Percentiles rank a stretch among this genome's conserved stretches.
Conservation (phyloP, 1,284 basidiomycete genomes). For the Pseudozyma hubeiensis region DNA sequence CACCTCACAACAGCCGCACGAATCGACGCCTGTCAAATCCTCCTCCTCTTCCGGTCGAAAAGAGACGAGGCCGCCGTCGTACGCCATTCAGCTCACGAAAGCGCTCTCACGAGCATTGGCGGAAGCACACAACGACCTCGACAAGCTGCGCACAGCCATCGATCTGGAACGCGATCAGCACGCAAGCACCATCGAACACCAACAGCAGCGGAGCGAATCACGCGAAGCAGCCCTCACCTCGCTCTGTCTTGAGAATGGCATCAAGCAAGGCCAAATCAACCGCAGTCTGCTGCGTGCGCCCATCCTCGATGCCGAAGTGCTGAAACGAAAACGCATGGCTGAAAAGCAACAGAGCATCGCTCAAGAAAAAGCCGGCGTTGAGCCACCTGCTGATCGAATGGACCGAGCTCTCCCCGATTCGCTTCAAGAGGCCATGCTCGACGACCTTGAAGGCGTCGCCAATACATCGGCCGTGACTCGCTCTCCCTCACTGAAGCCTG, state of each 20-base stretch:
- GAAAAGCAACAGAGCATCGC: conserved; percentile 39
- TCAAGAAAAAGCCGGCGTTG: conserved; percentile 23
- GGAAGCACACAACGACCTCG: conserved; percentile 29
- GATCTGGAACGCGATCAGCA: conserved; percentile 25
- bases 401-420: conserved; percentile 51
- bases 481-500: conserved; percentile 34
- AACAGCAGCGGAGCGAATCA: conserved; percentile 43
- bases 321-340: conserved; percentile 42
- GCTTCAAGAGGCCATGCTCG: conserved; percentile 63
- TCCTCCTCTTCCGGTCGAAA: conserved; percentile 8
- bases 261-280: conserved; percentile 54
- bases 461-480: conserved; percentile 18
- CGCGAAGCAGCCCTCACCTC: conserved; percentile 43
- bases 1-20: conserved; percentile 20
- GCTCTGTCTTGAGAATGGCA: conserved; percentile 52
- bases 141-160: conserved; percentile 13
- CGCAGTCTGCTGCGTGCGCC: conserved; percentile 49
- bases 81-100: conserved; percentile 35
- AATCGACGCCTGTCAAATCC: conserved; percentile 42
- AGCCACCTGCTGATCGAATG: conserved; percentile 17
- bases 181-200: conserved; percentile 29
- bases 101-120: conserved; percentile 37
- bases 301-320: conserved; percentile 45
- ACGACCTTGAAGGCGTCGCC: conserved; percentile 48
- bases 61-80: conserved; percentile 9